phyloP scores from a whole-genome alignment of 2,329 filamentous ascomycete genomes.

The Colletotrichum endophyticum region DNA sequence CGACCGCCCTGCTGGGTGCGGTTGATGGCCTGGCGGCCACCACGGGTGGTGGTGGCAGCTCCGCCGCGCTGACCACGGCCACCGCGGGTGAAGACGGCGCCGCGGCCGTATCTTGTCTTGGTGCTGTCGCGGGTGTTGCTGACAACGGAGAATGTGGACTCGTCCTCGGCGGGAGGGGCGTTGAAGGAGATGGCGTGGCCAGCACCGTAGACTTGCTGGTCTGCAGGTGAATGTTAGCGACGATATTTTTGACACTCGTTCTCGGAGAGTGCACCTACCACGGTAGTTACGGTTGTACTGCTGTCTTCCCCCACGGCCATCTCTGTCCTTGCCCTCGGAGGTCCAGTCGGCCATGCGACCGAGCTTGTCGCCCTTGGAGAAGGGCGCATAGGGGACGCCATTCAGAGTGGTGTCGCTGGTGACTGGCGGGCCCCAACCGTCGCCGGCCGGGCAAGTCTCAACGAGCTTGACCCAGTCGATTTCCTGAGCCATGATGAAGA shows the following conservation, averaged over 20 bases:
- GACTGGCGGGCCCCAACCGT: conserved; percentile 86
- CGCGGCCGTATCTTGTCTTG: conserved; percentile 87
- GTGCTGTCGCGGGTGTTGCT: conserved; percentile 89
- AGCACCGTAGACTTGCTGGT: conserved; percentile 96
- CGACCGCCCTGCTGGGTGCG: conserved; percentile 67
- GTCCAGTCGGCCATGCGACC: conserved; percentile 99
- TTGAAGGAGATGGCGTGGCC: conserved; percentile 87
- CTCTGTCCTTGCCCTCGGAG: conserved; percentile 83
- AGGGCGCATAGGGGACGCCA: conserved; percentile 96
- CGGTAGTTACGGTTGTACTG: conserved; percentile 94
- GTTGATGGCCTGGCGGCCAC: conserved; percentile 69
- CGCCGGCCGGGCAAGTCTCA: conserved; percentile 73
- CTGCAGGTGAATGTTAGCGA: conserved; percentile 47
- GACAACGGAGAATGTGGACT: conserved; percentile 96
- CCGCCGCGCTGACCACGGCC: conserved; percentile 81
- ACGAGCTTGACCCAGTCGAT: conserved; percentile 68
- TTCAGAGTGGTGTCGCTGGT: conserved; percentile 88
- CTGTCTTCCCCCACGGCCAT: conserved; percentile 75
- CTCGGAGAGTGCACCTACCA: conserved; percentile 58
- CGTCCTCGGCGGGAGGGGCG: conserved; percentile 90
- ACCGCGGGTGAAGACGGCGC: conserved; percentile 87
- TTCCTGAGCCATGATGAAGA: conserved; percentile 54
- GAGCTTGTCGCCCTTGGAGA: conserved; percentile 98
- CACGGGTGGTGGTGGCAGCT: conserved; percentile 46
- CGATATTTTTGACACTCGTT: not conserved